Base-by-base conservation (phyloP, 1,139 yeast species). In the Candida dubliniensis region DNA sequence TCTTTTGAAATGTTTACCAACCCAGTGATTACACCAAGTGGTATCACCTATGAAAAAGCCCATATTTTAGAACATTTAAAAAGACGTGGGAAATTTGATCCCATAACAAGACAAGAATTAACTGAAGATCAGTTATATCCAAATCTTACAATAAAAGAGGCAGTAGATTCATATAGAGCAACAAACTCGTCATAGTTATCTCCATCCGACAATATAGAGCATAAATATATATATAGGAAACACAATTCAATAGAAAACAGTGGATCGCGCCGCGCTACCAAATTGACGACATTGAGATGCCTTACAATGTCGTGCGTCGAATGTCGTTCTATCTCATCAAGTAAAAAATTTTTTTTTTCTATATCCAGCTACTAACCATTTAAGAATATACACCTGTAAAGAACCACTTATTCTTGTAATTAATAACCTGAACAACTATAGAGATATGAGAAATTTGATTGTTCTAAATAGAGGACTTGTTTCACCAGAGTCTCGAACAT, bases 401-500 rank as follows among this genome's bases (percentile, higher is more conserved):
- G n/a, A n/a, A n/a, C n/a, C n/a, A n/a, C n/a, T n/a, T n/a, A n/a
- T n/a, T n/a, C n/a, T n/a, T n/a, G n/a, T n/a, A n/a, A n/a, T n/a
- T n/a, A n/a, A n/a, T n/a, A n/a, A n/a, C n/a, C n/a, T n/a, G n/a
- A n/a, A n/a, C n/a, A n/a, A n/a, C n/a, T n/a, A n/a, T n/a, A n/a
- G n/a, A n/a, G 23, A 18, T 18, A 18, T 82, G 88, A 76, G 79
- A 56, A 82, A 82, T 63, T 66, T 82, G 53, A 69, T 79, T 15
- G 73, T 80, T 32, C 71, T 82, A 46, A 82, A 82, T 56, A 70
- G 76, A 51, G 87, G 87, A n/a, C 63, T 60, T 32, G 65, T 81
- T 24, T 55, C 57, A 36, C 82, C 82, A 4, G 67, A 66, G 33
- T 69, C 82, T 2, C 60, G 68, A 43, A 77, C 81, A 8, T 76